Evolutionary conservation across 2,329 filamentous ascomycete species (phyloP), one percentile per base, ranked within the genome.

Genomic region (Aspergillus udagawae): DNA sequence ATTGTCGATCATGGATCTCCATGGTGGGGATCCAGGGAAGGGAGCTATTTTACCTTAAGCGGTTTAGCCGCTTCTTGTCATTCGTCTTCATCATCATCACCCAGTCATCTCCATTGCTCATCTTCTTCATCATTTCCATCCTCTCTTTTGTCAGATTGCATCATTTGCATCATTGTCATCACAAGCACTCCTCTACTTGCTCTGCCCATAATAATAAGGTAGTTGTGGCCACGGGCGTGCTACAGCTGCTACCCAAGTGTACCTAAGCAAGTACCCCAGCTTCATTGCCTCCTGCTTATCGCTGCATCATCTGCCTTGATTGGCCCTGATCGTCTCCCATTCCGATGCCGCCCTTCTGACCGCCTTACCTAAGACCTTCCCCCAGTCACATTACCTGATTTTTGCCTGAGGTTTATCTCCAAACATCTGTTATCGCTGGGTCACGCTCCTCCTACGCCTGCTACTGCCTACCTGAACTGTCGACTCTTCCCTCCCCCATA

Each of bases 271-370:
- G 42, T 23, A 23, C 21, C 42, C 42, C 5, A 45, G n/a, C 9
- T 45, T 3, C 20, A 17, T 45, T 23, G 21, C 17, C 49, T 17
- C 27, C 29, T 52, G 17, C 25, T 49, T 28, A 20, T 48, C 52
- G 9, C n/a, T 47, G 44, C 25, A 27, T 25, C 20, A 4, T 32
- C 38, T 53, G 8, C 21, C 29, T 35, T 47, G 44, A 42, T 56
- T 49, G 35, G 27, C 12, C 51, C 56, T 56, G 45, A 56, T 55
- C 50, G 57, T 58, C 55, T 42, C 32, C 49, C 51, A 14, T 56
- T 60, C 59, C 55, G 64, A 62, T 60, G 61, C 66, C 67, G 66
- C 68, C 63, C 66, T 67, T 52, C 68, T 71, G 66, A 70, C 70
- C 70, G 69, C 70, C 68, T 69, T 65, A 25, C 55, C 47, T 32